These are phyloP conservation scores for Fagopyrum homotropicum DNA, from an alignment of 148 eudicot genomes.

Conservation along the genomic window DNA sequence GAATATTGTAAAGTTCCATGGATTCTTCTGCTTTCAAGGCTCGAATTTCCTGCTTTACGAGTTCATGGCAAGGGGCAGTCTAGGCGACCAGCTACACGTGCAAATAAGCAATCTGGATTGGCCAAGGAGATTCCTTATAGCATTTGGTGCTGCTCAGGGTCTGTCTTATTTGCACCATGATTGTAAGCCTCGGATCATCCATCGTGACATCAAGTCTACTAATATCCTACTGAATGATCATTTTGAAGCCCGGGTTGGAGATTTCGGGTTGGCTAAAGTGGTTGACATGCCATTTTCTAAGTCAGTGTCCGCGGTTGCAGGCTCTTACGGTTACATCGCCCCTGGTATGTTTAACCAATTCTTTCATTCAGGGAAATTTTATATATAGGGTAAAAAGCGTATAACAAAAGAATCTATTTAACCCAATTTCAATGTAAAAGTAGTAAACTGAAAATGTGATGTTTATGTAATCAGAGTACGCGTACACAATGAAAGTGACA, in stretches of 20 bases:
- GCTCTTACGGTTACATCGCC: constrained; percentile 94
- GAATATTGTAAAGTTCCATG: constrained; percentile 74
- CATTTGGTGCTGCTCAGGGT: constrained; percentile 87
- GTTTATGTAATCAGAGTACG: constrained; percentile 45
- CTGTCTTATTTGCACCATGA: constrained; percentile 75
- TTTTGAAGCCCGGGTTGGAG: constrained; percentile 77
- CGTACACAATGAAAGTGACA: constrained; percentile 90
- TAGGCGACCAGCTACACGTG: constrained; percentile 67
- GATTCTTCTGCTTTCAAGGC: constrained; percentile 78
- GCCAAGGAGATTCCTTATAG: constrained; percentile 57
- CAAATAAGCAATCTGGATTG: constrained; percentile 44
- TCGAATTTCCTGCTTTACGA: constrained; percentile 73
- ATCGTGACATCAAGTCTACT: constrained; percentile 83
- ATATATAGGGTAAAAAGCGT: background rate
- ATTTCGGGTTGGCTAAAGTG: constrained; percentile 88
- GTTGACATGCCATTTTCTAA: constrained; percentile 71
- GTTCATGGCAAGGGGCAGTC: constrained; percentile 81
- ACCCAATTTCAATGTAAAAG: too few relatives aligned
- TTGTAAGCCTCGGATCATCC: constrained; percentile 80
- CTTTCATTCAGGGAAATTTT: background rate
- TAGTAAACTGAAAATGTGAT: background rate
- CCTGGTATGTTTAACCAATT: constrained; percentile 53
- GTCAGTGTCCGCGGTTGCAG: constrained; percentile 91
- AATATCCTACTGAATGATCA: constrained; percentile 65
- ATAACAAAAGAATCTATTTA: background rate